A percentile compares a stretch with the other conserved stretches of the same genome.
These are phyloP conservation scores for Xylariaceae sp. DNA, from an alignment of 2,329 filamentous ascomycete genomes.

Conservation along the genomic window DNA sequence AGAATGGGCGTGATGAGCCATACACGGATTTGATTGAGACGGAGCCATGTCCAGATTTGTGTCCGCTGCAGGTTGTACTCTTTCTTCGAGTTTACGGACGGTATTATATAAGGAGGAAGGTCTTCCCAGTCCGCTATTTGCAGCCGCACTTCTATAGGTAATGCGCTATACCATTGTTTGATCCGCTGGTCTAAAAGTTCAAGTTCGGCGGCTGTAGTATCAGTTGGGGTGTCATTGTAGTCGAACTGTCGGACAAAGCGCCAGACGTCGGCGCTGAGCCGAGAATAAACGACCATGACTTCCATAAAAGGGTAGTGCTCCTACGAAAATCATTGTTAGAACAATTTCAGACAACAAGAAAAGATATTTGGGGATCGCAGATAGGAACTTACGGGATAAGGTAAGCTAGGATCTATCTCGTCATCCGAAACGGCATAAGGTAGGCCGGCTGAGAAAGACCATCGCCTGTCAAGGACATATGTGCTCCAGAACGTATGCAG, in stretches of 20 bases:
- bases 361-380: not conserved
- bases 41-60: conserved; percentile 78
- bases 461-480: conserved; percentile 79
- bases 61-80: conserved; percentile 67
- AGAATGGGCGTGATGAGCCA: conserved; percentile 84
- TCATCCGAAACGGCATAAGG: conserved; percentile 82
- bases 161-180: conserved; percentile 76
- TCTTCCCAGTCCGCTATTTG: conserved; percentile 56
- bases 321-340: conserved; percentile 30
- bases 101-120: conserved; percentile 27
- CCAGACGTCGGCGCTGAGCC: conserved; percentile 84
- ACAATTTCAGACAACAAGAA: not conserved
- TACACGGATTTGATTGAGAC: conserved; percentile 86
- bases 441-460: conserved; percentile 86
- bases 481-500: conserved; percentile 80
- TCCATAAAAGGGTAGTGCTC: conserved; percentile 66
- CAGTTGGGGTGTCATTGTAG: conserved; percentile 53
- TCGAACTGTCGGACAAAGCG: conserved; percentile 69
- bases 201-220: conserved; percentile 70
- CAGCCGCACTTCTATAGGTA: conserved; percentile 54
- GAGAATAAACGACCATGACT: conserved; percentile 81
- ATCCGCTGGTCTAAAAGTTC: conserved; percentile 79
- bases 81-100: conserved; percentile 40
- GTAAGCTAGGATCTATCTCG: conserved; percentile 76
- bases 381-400: conserved; percentile 63